Percentiles rank a stretch among this genome's conserved stretches.
These are phyloP conservation scores for Spencermartinsiella ligniputridi DNA, from an alignment of 1,139 yeast species.

Conservation along the genomic window DNA sequence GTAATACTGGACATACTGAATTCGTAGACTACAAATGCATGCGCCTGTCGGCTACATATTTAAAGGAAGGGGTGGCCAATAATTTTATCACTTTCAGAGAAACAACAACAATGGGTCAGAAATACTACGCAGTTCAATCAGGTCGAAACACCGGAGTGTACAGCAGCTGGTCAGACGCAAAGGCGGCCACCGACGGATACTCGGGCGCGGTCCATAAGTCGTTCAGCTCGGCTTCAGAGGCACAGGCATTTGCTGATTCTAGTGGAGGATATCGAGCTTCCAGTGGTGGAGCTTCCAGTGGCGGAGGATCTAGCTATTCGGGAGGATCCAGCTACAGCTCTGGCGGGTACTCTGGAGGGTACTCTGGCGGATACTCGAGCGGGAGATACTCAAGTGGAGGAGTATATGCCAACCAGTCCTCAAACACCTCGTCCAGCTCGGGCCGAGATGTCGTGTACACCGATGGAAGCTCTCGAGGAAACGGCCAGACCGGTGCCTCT, in stretches of 20 bases:
- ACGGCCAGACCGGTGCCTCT: constrained; percentile 41
- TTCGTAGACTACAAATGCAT: no score
- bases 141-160: constrained; percentile 55
- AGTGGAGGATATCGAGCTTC: neutral
- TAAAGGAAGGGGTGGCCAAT: no score
- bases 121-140: constrained; percentile 56
- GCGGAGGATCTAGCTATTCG: constrained; percentile 8
- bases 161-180: constrained; percentile 41
- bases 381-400: neutral
- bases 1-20: no score
- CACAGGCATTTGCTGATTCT: constrained; percentile 36
- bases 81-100: no score
- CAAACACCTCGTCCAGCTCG: neutral
- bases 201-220: constrained; percentile 53
- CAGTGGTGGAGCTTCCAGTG: constrained; percentile 9
- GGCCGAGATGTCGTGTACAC: constrained; percentile 43
- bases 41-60: no score
- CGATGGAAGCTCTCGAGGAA: constrained; percentile 66
- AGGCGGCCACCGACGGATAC: constrained; percentile 46
- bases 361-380: neutral
- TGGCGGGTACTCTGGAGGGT: neutral
- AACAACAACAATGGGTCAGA: constrained; percentile 9
- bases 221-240: constrained; percentile 45
- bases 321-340: neutral
- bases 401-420: neutral